phyloP scores from a whole-genome alignment of 2,329 filamentous ascomycete genomes.

The Ceratocystis papillata region DNA sequence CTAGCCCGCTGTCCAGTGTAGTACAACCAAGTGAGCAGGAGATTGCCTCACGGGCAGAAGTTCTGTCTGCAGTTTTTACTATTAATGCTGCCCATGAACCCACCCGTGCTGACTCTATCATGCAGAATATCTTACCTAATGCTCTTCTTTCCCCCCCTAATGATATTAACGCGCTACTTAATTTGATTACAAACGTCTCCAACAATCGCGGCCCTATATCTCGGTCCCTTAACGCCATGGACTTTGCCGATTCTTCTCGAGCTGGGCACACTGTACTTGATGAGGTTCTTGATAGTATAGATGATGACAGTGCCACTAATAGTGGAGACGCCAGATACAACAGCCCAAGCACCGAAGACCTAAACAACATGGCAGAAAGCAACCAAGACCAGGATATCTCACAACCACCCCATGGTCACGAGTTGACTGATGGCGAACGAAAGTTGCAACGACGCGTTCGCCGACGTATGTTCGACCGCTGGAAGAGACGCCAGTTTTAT shows the following conservation, averaged over 20 bases:
- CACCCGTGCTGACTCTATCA: slow-evolving; percentile 12
- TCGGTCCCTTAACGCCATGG: background rate
- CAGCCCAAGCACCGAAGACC: background rate
- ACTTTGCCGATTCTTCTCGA: background rate
- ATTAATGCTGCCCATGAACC: slow-evolving; percentile 19
- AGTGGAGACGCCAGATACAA: background rate
- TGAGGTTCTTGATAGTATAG: background rate
- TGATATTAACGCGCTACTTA: slow-evolving; percentile 21
- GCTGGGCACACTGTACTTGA: background rate
- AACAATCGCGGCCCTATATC: background rate
- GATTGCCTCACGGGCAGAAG: slow-evolving; percentile 48
- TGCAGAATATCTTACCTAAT: slow-evolving; percentile 23
- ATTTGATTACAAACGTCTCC: slow-evolving; percentile 17
- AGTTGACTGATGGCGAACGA: background rate
- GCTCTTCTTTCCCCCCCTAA: slow-evolving; percentile 28
- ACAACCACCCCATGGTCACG: background rate
- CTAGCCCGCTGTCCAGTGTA: slow-evolving; percentile 46
- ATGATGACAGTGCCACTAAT: background rate
- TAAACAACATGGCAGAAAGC: background rate
- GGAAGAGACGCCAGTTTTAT: slow-evolving; percentile 69
- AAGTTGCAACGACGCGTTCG: slow-evolving; percentile 32
- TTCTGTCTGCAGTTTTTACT: slow-evolving; percentile 46
- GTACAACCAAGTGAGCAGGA: slow-evolving; percentile 52
- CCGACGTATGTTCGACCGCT: slow-evolving; percentile 54
- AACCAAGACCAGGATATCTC: background rate